These are phyloP conservation scores for Triticum monococcum DNA, from an alignment of 176 grass and related monocot species.

Conservation along the genomic window DNA sequence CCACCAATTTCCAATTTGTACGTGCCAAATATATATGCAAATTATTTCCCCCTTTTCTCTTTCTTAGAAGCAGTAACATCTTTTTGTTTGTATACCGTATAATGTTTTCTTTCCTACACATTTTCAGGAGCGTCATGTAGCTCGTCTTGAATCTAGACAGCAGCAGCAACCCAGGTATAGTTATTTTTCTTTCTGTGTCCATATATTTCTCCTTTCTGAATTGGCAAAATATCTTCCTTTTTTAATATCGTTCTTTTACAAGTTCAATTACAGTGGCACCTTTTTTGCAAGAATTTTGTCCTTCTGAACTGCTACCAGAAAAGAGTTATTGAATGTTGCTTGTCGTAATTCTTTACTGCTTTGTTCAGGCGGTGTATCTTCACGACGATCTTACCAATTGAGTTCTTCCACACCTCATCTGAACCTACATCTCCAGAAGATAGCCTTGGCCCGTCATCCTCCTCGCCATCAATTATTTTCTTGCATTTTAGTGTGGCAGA, in stretches of 20 bases:
- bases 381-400: conserved; percentile 15
- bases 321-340: background rate
- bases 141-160: conserved; percentile 44
- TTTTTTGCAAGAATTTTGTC: background rate
- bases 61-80: background rate
- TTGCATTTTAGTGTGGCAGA: background rate
- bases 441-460: conserved; percentile 5
- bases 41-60: background rate
- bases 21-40: conserved; percentile 1
- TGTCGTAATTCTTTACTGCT: conserved; percentile 4
- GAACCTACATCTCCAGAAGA: conserved; percentile 28
- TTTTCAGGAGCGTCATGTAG: conserved; percentile 51
- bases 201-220: conserved; percentile 10
- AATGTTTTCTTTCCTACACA: background rate
- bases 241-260: background rate
- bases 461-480: conserved; percentile 4
- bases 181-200: background rate
- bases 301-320: background rate
- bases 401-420: conserved; percentile 12
- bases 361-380: conserved; percentile 22
- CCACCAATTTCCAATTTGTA: conserved; percentile 48
- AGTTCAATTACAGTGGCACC: background rate
- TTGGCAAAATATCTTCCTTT: background rate
- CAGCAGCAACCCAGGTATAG: conserved; percentile 43
- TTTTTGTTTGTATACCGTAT: background rate